Evolutionary conservation across 1,284 basidiomycete species (phyloP), one percentile per base, ranked within the genome.

Genomic region (Cutaneotrichosporon cutaneum): DNA sequence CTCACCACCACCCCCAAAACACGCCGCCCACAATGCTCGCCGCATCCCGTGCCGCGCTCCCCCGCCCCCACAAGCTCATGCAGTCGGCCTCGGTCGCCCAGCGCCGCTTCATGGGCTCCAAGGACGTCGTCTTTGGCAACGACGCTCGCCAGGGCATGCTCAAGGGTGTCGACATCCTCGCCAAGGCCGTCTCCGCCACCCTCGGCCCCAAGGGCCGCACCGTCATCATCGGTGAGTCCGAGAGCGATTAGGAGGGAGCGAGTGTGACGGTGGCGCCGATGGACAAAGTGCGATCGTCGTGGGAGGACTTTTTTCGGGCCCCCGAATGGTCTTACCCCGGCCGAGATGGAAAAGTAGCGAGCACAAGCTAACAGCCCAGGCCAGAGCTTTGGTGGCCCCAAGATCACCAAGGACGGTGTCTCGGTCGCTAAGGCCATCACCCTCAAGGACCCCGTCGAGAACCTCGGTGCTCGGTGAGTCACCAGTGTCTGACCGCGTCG

Each of bases 371-470:
- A 54, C 58, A 22, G 22, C 16, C 4, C 60, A 77, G 76, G 69
- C 80, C 95, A 98, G 84, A 86, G 92, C 39, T 99, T 90, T 74
- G 95, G 95, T 72, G 92, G 93, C 56, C 95, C 95, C 67, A 98
- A 99, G 82, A 96, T 97, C 78, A 97, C 94, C 75, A 97, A 97
- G 82, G 94, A 98, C 79, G 95, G 95, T 88, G 95, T 98, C 30
- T 96, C 94, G 45, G 95, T 99, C 48, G 95, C 95, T 65, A 97
- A 96, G 84, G 84, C 93, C 26, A 94, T 98, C 75, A 84, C 88
- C 13, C 86, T 98, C 75, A 89, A 98, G 82, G 94, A 98, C 87
- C 96, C 94, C 83, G 97, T 98, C 73, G 93, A 99, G 85, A 98
- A 98, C 85, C 88, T 98, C 63, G 94, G 95, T 80, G 94, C 95